phyloP scores from a whole-genome alignment of 148 eudicot species.

The Heliamphora exappendiculata region DNA sequence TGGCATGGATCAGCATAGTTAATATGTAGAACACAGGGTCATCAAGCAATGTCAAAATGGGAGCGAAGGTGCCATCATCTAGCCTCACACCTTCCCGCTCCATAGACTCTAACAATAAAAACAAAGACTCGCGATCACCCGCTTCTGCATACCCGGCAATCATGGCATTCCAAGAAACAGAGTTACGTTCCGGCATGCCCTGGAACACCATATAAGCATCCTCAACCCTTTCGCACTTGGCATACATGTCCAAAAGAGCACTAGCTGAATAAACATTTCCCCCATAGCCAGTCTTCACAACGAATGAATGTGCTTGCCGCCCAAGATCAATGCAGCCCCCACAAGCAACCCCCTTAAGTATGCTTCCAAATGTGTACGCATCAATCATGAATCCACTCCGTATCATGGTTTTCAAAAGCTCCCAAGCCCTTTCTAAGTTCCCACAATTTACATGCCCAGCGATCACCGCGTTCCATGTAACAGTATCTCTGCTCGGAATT shows the following conservation, averaged over 20 bases:
- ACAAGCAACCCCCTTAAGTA: slow-evolving; percentile 61
- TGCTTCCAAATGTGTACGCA: slow-evolving; percentile 57
- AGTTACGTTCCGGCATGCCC: slow-evolving; percentile 36
- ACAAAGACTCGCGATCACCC: slow-evolving; percentile 27
- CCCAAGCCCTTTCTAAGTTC: slow-evolving; percentile 31
- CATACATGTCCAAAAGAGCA: slow-evolving; percentile 75
- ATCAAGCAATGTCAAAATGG: slow-evolving; percentile 55
- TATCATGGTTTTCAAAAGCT: slow-evolving; percentile 40
- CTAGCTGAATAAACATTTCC: slow-evolving; percentile 47
- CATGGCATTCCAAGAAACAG: slow-evolving; percentile 73
- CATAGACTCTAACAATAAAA: slow-evolving; percentile 41
- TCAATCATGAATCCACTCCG: slow-evolving; percentile 31
- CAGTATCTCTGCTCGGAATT: slow-evolving; percentile 53
- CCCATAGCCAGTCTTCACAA: slow-evolving; percentile 38
- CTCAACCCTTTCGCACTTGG: slow-evolving; percentile 51
- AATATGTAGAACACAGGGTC: slow-evolving; percentile 30
- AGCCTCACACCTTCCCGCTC: slow-evolving; percentile 36
- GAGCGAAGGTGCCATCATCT: slow-evolving; percentile 64
- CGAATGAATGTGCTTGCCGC: slow-evolving; percentile 46
- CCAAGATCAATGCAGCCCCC: slow-evolving; percentile 41
- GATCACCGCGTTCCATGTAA: slow-evolving; percentile 44
- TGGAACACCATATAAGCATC: slow-evolving; percentile 50
- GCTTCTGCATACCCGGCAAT: slow-evolving; percentile 54
- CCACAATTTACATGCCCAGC: slow-evolving; percentile 49
- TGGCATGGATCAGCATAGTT: slow-evolving; percentile 49